Conservation (phyloP, 495 filamentous ascomycete genomes). For the Neurospora hispaniola region DNA sequence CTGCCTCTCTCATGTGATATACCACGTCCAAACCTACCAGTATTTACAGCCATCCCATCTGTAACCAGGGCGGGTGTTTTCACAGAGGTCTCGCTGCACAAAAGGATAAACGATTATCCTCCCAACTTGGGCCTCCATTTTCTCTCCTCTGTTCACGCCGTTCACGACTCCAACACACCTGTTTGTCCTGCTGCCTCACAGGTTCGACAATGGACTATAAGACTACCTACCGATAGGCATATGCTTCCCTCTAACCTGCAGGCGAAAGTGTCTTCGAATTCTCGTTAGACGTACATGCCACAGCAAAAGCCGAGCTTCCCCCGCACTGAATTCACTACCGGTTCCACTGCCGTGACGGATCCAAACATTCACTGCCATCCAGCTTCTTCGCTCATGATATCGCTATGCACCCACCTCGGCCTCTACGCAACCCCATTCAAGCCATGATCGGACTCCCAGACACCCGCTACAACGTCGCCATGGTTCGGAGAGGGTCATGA, state of each 20-base stretch:
- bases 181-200: background rate
- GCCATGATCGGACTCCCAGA: background rate
- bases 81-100: background rate
- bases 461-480: background rate
- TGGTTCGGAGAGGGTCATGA: constrained; percentile 1
- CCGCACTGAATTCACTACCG: background rate
- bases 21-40: too few species aligned
- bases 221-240: too few species aligned
- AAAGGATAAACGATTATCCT: background rate
- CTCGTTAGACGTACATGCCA: background rate
- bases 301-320: background rate
- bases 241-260: too few species aligned
- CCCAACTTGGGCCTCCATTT: background rate
- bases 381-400: background rate
- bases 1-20: too few species aligned
- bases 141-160: background rate
- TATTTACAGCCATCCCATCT: background rate
- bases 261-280: too few species aligned
- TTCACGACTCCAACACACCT: background rate
- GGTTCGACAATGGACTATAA: background rate
- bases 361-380: background rate
- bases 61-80: background rate
- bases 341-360: background rate
- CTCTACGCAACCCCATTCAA: background rate
- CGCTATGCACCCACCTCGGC: background rate